phyloP scores from a whole-genome alignment of 306 rosid genomes.

The Lathyrus sativus region DNA sequence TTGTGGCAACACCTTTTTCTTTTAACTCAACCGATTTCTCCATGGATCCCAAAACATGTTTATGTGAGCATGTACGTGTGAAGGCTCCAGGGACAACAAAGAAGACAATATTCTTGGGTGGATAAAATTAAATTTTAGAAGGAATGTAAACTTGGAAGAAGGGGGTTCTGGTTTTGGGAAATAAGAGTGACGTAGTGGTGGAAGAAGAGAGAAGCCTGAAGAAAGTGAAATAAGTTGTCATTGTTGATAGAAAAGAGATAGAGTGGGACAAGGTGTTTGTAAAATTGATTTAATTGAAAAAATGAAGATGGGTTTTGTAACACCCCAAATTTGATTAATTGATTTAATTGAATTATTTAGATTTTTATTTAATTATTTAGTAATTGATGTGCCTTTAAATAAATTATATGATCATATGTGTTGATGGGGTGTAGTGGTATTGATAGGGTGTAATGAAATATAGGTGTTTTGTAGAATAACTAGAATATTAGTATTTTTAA shows the following conservation, averaged over 20 bases:
- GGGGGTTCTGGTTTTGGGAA: slow-evolving; percentile 48
- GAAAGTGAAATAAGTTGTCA: slow-evolving; percentile 62
- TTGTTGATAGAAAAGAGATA: slow-evolving; percentile 24
- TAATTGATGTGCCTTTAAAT: too few relatives aligned
- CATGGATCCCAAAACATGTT: slow-evolving; percentile 88
- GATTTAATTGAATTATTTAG: too few relatives aligned
- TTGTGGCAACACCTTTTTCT: slow-evolving; percentile 74
- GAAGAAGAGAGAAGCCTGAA: slow-evolving; percentile 53
- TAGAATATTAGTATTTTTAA: too few relatives aligned
- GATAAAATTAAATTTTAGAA: slow-evolving; percentile 42
- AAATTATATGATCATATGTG: too few relatives aligned
- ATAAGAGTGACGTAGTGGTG: slow-evolving; percentile 49
- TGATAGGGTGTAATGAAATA: too few relatives aligned
- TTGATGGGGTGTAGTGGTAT: too few relatives aligned
- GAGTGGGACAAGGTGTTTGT: background rate
- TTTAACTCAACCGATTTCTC: slow-evolving; percentile 75
- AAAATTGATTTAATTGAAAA: background rate
- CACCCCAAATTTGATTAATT: too few relatives aligned
- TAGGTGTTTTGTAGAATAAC: too few relatives aligned
- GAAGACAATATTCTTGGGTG: slow-evolving; percentile 62
- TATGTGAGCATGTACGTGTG: slow-evolving; percentile 97
- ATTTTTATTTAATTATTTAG: too few relatives aligned
- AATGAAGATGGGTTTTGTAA: background rate
- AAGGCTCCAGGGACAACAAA: slow-evolving; percentile 97
- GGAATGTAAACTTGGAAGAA: slow-evolving; percentile 34